Percentiles rank a stretch among this genome's conserved stretches.
These are phyloP conservation scores for Juglanconis sp. DNA, from an alignment of 2,329 filamentous ascomycete species.

Conservation along the genomic window DNA sequence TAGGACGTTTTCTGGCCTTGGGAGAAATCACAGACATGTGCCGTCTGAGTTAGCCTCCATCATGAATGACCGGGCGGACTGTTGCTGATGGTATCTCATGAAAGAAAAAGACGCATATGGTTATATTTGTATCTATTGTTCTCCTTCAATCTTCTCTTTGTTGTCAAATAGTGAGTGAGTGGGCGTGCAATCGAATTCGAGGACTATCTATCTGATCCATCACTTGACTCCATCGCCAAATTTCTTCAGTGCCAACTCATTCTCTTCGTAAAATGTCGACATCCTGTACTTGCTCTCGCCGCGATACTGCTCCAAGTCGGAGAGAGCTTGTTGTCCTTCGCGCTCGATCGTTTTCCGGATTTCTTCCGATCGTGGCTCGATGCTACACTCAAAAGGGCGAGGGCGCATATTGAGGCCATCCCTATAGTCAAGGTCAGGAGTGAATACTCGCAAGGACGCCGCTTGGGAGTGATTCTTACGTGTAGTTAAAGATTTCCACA, in stretches of 20 bases:
- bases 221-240: conserved; percentile 24
- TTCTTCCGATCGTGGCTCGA: conserved; percentile 45
- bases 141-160: no score
- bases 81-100: no score
- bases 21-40: no score
- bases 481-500: conserved; percentile 56
- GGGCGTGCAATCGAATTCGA: no score
- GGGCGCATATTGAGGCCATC: conserved; percentile 59
- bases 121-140: no score
- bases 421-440: conserved; percentile 25
- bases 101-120: no score
- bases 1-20: no score
- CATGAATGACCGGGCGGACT: no score
- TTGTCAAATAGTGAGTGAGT: no score
- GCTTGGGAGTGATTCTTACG: conserved; percentile 34
- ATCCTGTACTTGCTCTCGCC: conserved; percentile 57
- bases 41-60: no score
- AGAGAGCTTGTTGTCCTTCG: conserved; percentile 50
- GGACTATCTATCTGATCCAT: not conserved
- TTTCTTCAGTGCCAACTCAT: conserved; percentile 29
- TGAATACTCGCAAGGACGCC: not conserved
- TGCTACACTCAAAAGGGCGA: conserved; percentile 51
- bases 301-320: conserved; percentile 48
- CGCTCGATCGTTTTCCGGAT: conserved; percentile 48
- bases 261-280: conserved; percentile 47